phyloP scores from a whole-genome alignment of 2,329 filamentous ascomycete genomes.

The Fusarium xyrophilum region DNA sequence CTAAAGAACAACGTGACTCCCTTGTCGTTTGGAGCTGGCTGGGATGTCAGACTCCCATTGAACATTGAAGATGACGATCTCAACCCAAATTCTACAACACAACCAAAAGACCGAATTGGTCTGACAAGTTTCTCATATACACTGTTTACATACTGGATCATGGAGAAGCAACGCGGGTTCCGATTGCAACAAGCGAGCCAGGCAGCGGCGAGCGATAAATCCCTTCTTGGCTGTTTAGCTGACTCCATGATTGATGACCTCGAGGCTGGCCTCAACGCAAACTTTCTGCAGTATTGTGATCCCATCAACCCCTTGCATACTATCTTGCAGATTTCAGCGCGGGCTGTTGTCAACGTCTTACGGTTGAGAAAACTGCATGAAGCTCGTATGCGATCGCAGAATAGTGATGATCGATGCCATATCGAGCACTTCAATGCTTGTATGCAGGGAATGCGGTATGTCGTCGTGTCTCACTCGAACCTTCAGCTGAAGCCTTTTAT shows the following conservation, averaged over 20 bases:
- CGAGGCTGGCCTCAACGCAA: conserved; percentile 5
- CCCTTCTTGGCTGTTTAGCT: background rate
- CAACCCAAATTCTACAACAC: background rate
- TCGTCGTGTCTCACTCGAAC: background rate
- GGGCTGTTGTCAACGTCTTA: conserved; percentile 9
- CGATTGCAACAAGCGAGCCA: background rate
- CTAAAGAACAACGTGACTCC: conserved; percentile 5
- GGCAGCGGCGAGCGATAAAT: background rate
- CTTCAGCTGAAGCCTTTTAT: background rate
- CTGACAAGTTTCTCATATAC: conserved; percentile 9
- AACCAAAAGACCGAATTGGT: background rate
- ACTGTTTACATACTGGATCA: background rate
- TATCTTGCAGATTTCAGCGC: background rate
- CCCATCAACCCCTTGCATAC: background rate
- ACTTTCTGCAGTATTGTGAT: conserved; percentile 21
- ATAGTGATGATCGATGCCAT: background rate
- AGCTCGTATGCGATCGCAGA: background rate
- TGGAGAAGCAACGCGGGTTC: conserved; percentile 4
- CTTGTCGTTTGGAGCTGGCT: background rate
- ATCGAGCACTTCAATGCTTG: conserved; percentile 14
- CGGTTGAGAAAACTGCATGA: conserved; percentile 12
- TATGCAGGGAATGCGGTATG: conserved; percentile 14
- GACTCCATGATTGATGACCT: background rate
- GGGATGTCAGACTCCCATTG: conserved; percentile 17
- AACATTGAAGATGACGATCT: conserved; percentile 23